These are phyloP conservation scores for Cynanchum wilfordii DNA, from an alignment of 257 asterid species.

Conservation along the genomic window DNA sequence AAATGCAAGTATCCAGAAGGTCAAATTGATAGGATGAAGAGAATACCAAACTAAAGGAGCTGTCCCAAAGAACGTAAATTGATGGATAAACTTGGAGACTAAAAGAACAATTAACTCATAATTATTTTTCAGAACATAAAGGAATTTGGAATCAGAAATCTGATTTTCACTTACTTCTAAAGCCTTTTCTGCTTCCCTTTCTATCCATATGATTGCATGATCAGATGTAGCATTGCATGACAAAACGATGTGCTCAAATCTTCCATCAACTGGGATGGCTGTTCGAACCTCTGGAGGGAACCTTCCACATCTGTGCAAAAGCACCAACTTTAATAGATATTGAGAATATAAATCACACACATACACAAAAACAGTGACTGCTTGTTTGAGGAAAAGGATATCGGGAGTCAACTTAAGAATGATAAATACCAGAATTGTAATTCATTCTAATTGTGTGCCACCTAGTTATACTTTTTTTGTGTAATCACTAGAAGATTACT, in stretches of 20 bases:
- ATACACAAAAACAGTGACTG: too few species aligned
- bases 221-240: constrained; percentile 92
- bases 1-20: not conserved
- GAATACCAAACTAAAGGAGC: not conserved
- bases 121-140: not conserved
- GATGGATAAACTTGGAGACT: not conserved
- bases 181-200: constrained; percentile 78
- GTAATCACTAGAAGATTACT: not conserved
- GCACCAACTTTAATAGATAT: not conserved
- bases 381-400: not conserved
- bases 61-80: not conserved
- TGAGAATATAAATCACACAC: not conserved
- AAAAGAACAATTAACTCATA: not conserved
- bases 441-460: not conserved
- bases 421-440: not conserved
- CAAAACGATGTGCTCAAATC: constrained; percentile 91
- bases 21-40: not conserved
- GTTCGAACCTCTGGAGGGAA: constrained; percentile 93
- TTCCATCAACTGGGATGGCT: constrained; percentile 95
- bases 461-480: not conserved
- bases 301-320: constrained; percentile 75
- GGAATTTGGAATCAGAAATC: not conserved
- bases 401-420: not conserved
- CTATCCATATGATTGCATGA: constrained; percentile 90
- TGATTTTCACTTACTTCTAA: constrained; percentile 48